Base-by-base conservation (phyloP, 176 grass and related monocot genomes). In the Oryza meyeriana region DNA sequence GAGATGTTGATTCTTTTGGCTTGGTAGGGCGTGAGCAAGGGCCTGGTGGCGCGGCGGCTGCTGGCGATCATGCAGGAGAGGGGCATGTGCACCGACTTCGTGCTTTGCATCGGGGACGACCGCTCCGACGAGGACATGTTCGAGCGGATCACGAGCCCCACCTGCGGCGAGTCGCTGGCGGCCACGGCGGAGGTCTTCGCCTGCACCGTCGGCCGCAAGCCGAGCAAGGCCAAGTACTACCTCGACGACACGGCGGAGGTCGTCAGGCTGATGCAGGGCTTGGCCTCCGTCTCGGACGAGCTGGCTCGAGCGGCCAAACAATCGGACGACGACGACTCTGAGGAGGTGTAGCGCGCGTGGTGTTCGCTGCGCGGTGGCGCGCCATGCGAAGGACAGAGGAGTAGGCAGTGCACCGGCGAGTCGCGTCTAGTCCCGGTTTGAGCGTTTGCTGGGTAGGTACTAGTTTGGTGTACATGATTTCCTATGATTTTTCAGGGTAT, bases 41-140 rank as follows among this genome's bases (percentile, higher is more conserved):
- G 95, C 17, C 2, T 93, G 74, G 92, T 95, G 45, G 95, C 88
- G 1, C 88, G 76, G 25, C 90, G 87, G 27, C 87, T 95, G 64
- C 82, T 95, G 73, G 74, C 75, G 2, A 84, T 64, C 9, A 81
- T 91, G 87, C 76, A 91, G 81, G 90, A 98, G 41, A 79, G 76
- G 16, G 86, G 39, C 29, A 64, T 77, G 47, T 73, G 71, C 22
- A 82, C 92, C 0, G 92, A 95, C 85, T 98, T 98, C 36, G 76
- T 95, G 25, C 73, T 98, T 17, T 98, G 95, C 83, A 93, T 98
- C 16, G 95, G 95, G 6, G 95, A 98, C 48, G 95, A 98, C 84
- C 40, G 79, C 22, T 98, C 95, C 3, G 95, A 98, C 24, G 95
- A 98, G 82, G 95, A 98, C 64, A 98, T 98, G 95, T 98, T 98